phyloP scores from a whole-genome alignment of 2,329 filamentous ascomycete genomes.

The Colletotrichum echinochloae region DNA sequence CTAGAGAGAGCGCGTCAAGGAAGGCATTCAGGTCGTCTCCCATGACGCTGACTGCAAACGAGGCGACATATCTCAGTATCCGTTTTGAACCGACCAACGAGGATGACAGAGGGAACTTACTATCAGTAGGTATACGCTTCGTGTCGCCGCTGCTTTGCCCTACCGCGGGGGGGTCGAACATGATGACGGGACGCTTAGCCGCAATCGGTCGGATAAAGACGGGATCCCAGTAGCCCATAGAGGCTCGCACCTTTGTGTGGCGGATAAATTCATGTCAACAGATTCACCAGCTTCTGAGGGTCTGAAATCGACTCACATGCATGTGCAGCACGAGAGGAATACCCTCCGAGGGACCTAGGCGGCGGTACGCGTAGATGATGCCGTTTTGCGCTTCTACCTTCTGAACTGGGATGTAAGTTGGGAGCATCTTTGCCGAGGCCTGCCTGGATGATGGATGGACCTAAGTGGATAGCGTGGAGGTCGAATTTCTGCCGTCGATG shows the following conservation, averaged over 20 bases:
- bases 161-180: constrained; percentile 30
- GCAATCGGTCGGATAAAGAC: constrained; percentile 17
- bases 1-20: constrained; percentile 21
- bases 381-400: constrained; percentile 26
- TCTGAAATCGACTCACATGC: constrained; percentile 9
- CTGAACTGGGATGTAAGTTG: constrained; percentile 28
- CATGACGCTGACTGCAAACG: constrained; percentile 14
- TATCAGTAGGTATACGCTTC: constrained; percentile 17
- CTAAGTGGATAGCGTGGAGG: too few species aligned
- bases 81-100: fast-evolving
- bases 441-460: background rate
- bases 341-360: constrained; percentile 9
- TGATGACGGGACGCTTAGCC: constrained; percentile 27
- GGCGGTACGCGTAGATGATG: constrained; percentile 28
- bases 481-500: background rate
- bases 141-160: constrained; percentile 19
- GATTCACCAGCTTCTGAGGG: background rate
- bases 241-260: constrained; percentile 13
- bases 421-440: constrained; percentile 1
- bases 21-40: constrained; percentile 29
- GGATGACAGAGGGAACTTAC: background rate
- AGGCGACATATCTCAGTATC: background rate
- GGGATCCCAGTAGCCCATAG: constrained; percentile 35
- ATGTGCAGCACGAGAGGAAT: constrained; percentile 31
- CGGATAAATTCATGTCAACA: background rate